A percentile compares a stretch with the other conserved stretches of the same genome.
Conservation (phyloP, 2,329 filamentous ascomycete genomes). For the Trichoderma aggressivum region DNA sequence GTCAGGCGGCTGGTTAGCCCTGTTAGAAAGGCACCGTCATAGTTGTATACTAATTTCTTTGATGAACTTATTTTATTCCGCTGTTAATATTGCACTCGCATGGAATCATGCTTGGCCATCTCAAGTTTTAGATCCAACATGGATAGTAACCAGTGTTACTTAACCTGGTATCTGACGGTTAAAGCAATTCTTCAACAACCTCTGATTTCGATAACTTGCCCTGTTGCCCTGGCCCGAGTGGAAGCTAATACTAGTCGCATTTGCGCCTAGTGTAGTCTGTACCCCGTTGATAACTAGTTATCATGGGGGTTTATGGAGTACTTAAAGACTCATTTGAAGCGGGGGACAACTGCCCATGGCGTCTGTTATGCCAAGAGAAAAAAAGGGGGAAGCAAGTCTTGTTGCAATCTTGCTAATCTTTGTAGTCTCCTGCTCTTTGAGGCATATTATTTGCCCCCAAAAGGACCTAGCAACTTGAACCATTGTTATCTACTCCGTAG, state of each 20-base stretch:
- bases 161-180: not conserved
- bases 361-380: not conserved
- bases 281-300: not conserved
- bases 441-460: not conserved
- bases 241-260: not conserved
- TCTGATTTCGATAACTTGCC: not conserved
- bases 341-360: not conserved
- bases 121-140: not conserved
- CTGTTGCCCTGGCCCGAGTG: not conserved
- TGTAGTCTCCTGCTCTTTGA: not conserved
- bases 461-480: not conserved
- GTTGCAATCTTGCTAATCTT: not conserved
- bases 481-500: not conserved
- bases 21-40: not conserved
- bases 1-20: not conserved
- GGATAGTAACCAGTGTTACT: not conserved
- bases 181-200: not conserved
- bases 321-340: not conserved
- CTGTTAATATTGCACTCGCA: not conserved
- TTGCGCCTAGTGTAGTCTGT: not conserved
- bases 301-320: not conserved
- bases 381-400: not conserved
- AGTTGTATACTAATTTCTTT: not conserved
- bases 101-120: not conserved
- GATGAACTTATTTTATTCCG: not conserved